A percentile compares a stretch with the other conserved stretches of the same genome.
Evolutionary conservation across 345 rosid genomes (phyloP).

Genomic region (Salix brachista): DNA sequence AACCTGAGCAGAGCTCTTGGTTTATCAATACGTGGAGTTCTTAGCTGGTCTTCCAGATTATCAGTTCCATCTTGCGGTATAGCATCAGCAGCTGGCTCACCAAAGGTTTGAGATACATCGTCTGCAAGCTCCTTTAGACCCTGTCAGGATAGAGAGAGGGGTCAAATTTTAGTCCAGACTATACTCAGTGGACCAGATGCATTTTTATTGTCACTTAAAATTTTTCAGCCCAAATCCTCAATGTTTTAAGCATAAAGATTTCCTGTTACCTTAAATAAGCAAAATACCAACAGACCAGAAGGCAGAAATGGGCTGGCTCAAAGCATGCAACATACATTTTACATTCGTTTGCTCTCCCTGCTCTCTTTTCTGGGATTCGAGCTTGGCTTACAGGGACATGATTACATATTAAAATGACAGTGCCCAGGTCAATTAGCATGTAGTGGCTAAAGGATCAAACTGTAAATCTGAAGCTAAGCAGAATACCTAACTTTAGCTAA

Average conservation of each 20-base stretch:
- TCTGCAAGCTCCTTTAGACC: conserved; percentile 55
- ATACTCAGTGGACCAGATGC: neutral
- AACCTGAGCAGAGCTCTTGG: conserved; percentile 39
- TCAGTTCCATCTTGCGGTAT: conserved; percentile 18
- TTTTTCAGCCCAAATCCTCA: neutral
- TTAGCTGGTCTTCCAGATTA: conserved; percentile 26
- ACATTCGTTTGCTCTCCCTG: neutral
- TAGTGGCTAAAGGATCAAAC: neutral
- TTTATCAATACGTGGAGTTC: conserved; percentile 8
- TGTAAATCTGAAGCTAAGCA: neutral
- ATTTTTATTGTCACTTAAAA: neutral
- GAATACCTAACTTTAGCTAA: neutral
- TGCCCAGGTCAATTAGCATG: neutral
- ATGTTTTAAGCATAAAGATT: neutral
- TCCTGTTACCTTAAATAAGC: neutral
- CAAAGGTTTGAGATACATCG: conserved; percentile 13
- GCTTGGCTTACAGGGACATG: neutral
- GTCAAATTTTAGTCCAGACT: neutral
- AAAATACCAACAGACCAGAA: neutral
- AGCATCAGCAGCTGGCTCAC: conserved; percentile 24
- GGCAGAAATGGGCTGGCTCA: neutral
- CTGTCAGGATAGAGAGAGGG: conserved; percentile 26
- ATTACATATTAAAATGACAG: neutral
- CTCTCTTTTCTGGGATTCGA: neutral
- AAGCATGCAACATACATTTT: neutral